Evolutionary conservation across 345 rosid genomes (phyloP), one percentile per base, ranked within the genome.

Genomic region (Rhodomyrtus tomentosa): DNA sequence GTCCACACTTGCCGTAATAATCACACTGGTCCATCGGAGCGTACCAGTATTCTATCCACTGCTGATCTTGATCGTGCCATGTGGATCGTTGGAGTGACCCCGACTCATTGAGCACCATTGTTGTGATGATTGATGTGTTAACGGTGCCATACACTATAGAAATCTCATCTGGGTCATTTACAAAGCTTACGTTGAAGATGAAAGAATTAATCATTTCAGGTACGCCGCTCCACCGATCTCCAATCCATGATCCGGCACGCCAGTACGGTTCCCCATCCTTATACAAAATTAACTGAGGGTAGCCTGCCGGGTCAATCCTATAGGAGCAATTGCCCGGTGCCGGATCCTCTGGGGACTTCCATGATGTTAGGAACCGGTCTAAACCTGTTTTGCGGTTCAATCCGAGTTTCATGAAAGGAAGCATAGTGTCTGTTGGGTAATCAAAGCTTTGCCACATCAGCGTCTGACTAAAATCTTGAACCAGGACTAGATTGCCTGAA

Each of bases 161-260:
- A 15, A 91, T 82, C 86, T 92, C 96, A 51, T 88, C 89, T 0
- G 36, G 73, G 11, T 62, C 87, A 55, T 84, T 84, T 50, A 92
- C 90, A 82, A 88, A 92, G 1, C 84, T 87, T 36, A 81, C 4
- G 50, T 90, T 90, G 25, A 92, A 91, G 80, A 90, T 89, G 80
- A 12, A 87, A 74, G 3, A 29, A 6, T 3, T n/a, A 8, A 87
- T 82, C 93, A 94, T 92, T 82, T 86, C 91, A 5, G 95, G 96
- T 24, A 93, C 88, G 18, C 95, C 96, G 62, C 89, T 93, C 98
- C 91, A 92, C 81, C 92, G 89, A 22, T 68, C 83, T 11, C 98
- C 95, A 20, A 90, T 92, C 98, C 96, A 95, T 40, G 95, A 84
- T 2, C 96, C 95, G 9, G 85, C 82, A 53, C 98, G 91, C 95